Base-by-base conservation (phyloP, 73 alveolate species). In the Paramecium tetraurelia region DNA sequence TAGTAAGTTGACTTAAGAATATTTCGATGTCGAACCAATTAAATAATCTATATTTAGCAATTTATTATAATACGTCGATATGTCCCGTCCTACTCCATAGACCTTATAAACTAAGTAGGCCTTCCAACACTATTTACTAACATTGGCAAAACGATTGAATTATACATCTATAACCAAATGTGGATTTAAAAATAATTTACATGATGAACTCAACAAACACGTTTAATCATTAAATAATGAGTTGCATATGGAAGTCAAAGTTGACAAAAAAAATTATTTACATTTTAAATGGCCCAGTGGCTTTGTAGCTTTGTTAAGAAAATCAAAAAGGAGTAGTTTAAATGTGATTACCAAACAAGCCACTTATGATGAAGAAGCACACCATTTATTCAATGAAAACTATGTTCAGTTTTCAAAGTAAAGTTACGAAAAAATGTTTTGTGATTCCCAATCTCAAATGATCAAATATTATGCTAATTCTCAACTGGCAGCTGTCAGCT, bases 271-370 rank as follows among this genome's bases (percentile, higher is more conserved):
- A 27, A 63, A 63, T 33, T 27, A 33, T 27, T 63, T 63, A 63
- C 84, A 63, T 33, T 63, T 63, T 16, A 63, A 63, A 63, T 63
- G 84, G 84, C 84, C 46, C 84, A 63, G 46, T 63, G 84, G 31
- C 27, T 63, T 63, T 33, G 21, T 33, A 63, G 46, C 41, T 27
- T 63, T 63, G 24, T 27, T 63, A 63, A 63, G 31, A 27, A 63
- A 63, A 14, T 11, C 50, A 63, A 63, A 63, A 63, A 31, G 31
- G 12, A 31, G 41, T 31, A 11, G 16, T 31, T 63, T 31, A 27
- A 24, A 5, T 31, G 84, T 63, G 48, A 24, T 63, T 22, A 12
- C 50, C 1, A 53, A 53, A 53, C 12, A 63, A 33, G 21, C 84
- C 4, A 27, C 6, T 2, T 63, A 63, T 63, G 46, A 63, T 63